phyloP scores from a whole-genome alignment of 139 green algal genomes.

The Coelastrella sp. region DNA sequence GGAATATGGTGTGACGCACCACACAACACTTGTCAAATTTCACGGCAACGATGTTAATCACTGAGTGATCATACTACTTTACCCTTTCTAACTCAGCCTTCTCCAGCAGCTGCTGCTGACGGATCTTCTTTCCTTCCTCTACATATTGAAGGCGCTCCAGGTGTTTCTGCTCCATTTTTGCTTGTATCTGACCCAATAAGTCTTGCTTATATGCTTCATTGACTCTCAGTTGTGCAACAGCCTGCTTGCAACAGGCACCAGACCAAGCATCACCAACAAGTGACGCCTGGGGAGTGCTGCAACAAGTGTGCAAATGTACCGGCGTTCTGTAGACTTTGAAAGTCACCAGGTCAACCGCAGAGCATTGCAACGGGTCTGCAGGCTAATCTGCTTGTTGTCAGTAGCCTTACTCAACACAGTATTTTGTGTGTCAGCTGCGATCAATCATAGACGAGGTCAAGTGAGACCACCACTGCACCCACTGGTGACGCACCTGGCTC shows the following conservation, averaged over 20 bases:
- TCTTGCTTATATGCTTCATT: conserved; percentile 79
- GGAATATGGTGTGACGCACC: not conserved
- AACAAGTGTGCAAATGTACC: too few relatives aligned
- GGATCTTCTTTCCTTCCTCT: conserved; percentile 72
- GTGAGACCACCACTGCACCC: not conserved
- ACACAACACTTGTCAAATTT: not conserved
- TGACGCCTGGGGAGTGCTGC: not conserved
- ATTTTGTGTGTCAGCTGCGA: not conserved
- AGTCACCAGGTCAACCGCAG: too few relatives aligned
- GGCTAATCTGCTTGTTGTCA: too few relatives aligned
- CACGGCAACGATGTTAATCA: not conserved
- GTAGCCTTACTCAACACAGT: not conserved
- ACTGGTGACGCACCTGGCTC: conserved; percentile 52
- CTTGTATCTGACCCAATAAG: conserved; percentile 78
- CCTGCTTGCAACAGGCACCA: conserved; percentile 23
- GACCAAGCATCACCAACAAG: not conserved
- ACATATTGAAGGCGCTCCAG: conserved; percentile 66
- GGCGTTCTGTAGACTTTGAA: too few relatives aligned
- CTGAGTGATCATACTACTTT: not conserved
- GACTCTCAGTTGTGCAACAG: conserved; percentile 52
- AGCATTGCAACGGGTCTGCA: too few relatives aligned
- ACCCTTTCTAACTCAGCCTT: conserved; percentile 56
- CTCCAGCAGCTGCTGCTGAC: conserved; percentile 63
- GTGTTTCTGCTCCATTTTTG: conserved; percentile 68
- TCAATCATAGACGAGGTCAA: not conserved